Evolutionary conservation across 306 rosid species (phyloP).

Genomic region (Vachellia pachyceras): DNA sequence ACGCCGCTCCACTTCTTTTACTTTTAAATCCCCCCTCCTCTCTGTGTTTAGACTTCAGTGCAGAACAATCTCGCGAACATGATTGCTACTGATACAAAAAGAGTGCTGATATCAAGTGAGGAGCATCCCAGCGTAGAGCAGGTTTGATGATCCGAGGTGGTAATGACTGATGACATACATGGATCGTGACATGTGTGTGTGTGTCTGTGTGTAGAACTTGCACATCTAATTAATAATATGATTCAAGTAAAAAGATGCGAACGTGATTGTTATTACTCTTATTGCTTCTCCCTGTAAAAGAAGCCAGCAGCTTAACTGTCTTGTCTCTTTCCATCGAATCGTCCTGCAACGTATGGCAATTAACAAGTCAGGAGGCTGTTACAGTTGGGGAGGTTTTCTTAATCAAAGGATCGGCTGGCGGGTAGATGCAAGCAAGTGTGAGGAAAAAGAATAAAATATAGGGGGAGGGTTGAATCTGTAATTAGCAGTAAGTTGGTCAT

Average conservation of each 20-base stretch:
- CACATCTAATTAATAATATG: background rate
- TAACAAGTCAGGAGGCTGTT: background rate
- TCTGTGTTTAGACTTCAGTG: too few relatives aligned
- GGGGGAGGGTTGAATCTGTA: background rate
- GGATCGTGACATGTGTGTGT: background rate
- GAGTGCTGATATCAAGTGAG: background rate
- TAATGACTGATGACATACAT: background rate
- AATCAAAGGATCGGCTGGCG: background rate
- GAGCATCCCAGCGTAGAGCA: background rate
- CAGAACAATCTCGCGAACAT: too few relatives aligned
- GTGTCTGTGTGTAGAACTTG: background rate
- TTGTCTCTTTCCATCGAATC: background rate
- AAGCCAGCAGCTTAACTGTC: background rate
- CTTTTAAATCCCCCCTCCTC: too few relatives aligned
- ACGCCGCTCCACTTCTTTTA: too few relatives aligned
- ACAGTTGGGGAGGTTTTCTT: background rate
- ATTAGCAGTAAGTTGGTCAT: slow-evolving; percentile 2
- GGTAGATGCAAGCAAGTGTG: background rate
- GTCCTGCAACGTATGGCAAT: background rate
- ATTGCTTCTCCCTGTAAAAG: background rate
- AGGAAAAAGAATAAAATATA: background rate
- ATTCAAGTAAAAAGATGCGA: background rate
- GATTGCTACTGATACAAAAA: too few relatives aligned
- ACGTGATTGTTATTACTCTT: background rate
- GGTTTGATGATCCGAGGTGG: background rate